phyloP scores from a whole-genome alignment of 2,329 filamentous ascomycete species.

The Verticillium nubilum region DNA sequence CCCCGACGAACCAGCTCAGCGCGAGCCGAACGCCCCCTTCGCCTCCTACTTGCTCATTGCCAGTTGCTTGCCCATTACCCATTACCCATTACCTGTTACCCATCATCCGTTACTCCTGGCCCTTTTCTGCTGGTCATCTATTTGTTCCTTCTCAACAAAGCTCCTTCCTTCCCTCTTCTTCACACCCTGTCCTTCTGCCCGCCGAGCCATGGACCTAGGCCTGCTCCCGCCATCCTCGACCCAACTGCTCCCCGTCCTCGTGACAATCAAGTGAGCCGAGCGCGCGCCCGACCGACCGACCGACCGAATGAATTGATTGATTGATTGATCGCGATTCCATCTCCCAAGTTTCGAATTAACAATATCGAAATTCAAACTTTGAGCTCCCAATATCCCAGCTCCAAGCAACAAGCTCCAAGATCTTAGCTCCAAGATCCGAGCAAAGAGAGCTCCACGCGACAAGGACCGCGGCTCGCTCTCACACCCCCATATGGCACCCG shows the following conservation, averaged over 20 bases:
- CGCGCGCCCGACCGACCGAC: neutral
- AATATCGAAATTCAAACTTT: neutral
- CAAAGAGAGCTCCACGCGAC: neutral
- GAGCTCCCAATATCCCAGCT: neutral
- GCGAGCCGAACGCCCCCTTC: neutral
- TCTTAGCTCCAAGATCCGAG: neutral
- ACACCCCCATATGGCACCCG: neutral
- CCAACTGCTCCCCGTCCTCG: neutral
- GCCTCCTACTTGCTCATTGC: neutral
- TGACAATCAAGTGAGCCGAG: constrained; percentile 1
- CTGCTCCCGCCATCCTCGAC: neutral
- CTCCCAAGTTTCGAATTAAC: neutral
- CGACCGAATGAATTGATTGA: neutral
- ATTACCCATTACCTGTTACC: too few relatives aligned
- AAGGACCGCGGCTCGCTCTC: neutral
- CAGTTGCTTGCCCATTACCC: too few relatives aligned
- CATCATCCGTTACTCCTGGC: too few relatives aligned
- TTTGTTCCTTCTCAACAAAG: neutral
- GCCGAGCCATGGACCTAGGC: constrained; percentile 3
- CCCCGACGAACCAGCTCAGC: neutral
- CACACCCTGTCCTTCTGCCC: neutral
- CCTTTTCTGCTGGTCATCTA: neutral
- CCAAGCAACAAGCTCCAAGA: neutral
- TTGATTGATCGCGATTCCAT: neutral
- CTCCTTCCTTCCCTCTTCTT: neutral